Evolutionary conservation across 2,329 filamentous ascomycete species (phyloP).

Genomic region (Dactylonectria macrodidyma): DNA sequence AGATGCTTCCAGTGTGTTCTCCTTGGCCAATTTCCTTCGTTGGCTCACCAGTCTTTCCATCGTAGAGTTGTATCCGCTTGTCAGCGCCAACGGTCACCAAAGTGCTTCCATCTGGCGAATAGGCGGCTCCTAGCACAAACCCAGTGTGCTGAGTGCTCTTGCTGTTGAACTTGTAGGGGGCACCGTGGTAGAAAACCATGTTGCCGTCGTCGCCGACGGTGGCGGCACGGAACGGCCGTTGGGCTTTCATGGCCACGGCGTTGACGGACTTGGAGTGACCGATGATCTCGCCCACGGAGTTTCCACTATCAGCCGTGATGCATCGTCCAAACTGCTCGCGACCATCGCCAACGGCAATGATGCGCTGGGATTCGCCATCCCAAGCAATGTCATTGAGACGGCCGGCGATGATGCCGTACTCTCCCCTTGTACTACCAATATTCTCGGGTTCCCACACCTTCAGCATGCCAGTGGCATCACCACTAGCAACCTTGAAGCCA

Average conservation of each 20-base stretch:
- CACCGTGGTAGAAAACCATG: constrained; percentile 93
- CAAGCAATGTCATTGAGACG: constrained; percentile 97
- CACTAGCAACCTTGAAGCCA: constrained; percentile 94
- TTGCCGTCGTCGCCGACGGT: constrained; percentile 93
- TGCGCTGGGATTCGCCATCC: constrained; percentile 96
- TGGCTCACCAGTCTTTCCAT: constrained; percentile 93
- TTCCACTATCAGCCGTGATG: constrained; percentile 95
- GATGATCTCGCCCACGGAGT: constrained; percentile 93
- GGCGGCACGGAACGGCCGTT: constrained; percentile 90
- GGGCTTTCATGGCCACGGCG: constrained; percentile 88
- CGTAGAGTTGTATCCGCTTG: constrained; percentile 92
- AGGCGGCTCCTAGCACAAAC: constrained; percentile 89
- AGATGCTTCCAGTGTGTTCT: constrained; percentile 94
- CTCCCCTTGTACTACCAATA: constrained; percentile 88
- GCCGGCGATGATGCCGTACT: constrained; percentile 94
- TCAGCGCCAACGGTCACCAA: constrained; percentile 95
- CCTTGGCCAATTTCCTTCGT: constrained; percentile 83
- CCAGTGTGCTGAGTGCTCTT: constrained; percentile 87
- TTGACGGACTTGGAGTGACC: constrained; percentile 95
- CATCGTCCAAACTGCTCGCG: constrained; percentile 95
- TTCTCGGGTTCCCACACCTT: constrained; percentile 94
- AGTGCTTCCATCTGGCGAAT: constrained; percentile 87
- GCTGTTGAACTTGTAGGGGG: constrained; percentile 96
- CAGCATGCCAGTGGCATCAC: constrained; percentile 87
- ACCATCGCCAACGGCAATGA: constrained; percentile 96